These are phyloP conservation scores for Tetracladium setigerum DNA, from an alignment of 495 filamentous ascomycete genomes.

Conservation along the genomic window DNA sequence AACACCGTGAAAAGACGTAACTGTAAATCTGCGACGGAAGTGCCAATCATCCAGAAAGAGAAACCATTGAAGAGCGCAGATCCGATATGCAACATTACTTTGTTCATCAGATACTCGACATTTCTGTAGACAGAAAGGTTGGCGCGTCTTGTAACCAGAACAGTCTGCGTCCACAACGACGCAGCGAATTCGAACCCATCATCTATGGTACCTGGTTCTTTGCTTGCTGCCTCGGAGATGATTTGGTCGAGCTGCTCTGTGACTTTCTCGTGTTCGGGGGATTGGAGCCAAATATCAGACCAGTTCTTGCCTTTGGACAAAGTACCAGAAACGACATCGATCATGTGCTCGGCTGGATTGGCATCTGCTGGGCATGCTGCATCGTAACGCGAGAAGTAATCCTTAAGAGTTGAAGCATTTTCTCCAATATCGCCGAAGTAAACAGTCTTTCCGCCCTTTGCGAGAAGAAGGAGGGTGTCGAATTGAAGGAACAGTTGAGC, in stretches of 20 bases:
- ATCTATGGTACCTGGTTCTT: constrained; percentile 18
- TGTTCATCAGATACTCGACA: constrained; percentile 36
- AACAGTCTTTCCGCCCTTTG: constrained; percentile 43
- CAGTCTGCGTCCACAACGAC: constrained; percentile 27
- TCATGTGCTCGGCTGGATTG: constrained; percentile 54
- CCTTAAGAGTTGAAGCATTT: constrained; percentile 20
- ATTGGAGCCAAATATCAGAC: constrained; percentile 38
- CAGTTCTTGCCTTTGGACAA: constrained; percentile 35
- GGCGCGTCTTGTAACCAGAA: constrained; percentile 27
- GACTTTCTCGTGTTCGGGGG: constrained; percentile 29
- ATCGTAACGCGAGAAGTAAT: constrained; percentile 45
- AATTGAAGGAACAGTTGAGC: constrained; percentile 20
- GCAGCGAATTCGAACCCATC: constrained; percentile 43
- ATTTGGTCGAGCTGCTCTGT: constrained; percentile 41
- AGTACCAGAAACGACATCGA: constrained; percentile 41
- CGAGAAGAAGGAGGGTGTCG: constrained; percentile 32
- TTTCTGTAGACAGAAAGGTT: constrained; percentile 31
- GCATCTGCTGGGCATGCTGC: constrained; percentile 37
- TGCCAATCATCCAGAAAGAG: constrained; percentile 31
- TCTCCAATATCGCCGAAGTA: constrained; percentile 45
- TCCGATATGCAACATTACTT: constrained; percentile 32
- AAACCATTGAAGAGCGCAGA: constrained; percentile 50
- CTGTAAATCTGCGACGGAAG: constrained; percentile 27
- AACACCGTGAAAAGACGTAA: constrained; percentile 30
- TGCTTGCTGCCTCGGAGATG: constrained; percentile 18